Evolutionary conservation across 1,284 basidiomycete genomes (phyloP), one percentile per base, ranked within the genome.

Genomic region (Cerioporus squamosus): DNA sequence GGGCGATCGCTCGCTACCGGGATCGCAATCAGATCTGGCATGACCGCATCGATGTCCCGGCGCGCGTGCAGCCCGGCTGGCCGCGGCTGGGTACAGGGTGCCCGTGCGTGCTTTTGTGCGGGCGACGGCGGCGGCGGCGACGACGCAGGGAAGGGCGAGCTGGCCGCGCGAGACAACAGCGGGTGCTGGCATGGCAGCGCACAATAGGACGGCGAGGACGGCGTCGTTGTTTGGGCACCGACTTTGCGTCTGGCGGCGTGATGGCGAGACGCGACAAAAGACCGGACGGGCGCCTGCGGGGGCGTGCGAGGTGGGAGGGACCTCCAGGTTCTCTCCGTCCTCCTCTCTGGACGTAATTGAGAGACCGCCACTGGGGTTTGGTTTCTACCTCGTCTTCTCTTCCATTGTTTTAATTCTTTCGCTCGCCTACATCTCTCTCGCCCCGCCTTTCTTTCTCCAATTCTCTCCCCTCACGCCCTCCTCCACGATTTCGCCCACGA

Each of bases 401-500:
- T 36, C 55, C 67, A 65, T 65, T 66, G 63, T 66, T 66, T 67
- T 67, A 55, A 63, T 68, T 70, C 65, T 70, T 65, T 70, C 63
- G 61, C 59, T 53, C 54, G 57, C 60, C 23, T 60, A 60, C 61
- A 65, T 63, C 57, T 61, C 62, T 44, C 46, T 53, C 44, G 52
- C 46, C 45, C 48, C 59, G 40, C 62, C 66, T 62, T 62, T 71
- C 55, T 58, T 61, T 68, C 67, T 70, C 73, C 71, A 64, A 68
- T 65, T 68, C 61, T 72, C 65, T 59, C 59, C 61, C 57, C 60
- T 59, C 39, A 57, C 58, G 50, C 55, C 43, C 60, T 36, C 55
- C 29, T 51, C 22, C 43, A 65, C 67, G 68, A 69, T 6, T 6
- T 62, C 57, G 57, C 57, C 62, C 61, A 62, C 60, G 70, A 62